Evolutionary conservation across 1,284 basidiomycete genomes (phyloP).

Genomic region (Ceratobasidium sp.): DNA sequence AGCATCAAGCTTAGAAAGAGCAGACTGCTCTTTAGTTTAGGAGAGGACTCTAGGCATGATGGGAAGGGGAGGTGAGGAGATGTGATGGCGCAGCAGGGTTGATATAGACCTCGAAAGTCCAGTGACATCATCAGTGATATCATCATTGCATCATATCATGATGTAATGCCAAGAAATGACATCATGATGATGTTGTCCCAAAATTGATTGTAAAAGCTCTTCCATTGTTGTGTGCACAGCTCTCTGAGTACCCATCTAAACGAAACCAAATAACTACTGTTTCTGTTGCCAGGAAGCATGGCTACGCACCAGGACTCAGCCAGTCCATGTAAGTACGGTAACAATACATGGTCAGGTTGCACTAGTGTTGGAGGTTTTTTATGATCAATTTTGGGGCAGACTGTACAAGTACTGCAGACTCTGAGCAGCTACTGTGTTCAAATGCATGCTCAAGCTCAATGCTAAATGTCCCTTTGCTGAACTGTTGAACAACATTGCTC

Average conservation of each 20-base stretch:
- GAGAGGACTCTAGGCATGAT: conserved; percentile 25
- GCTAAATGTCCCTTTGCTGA: too few relatives aligned
- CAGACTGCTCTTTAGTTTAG: background rate
- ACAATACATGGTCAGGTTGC: too few relatives aligned
- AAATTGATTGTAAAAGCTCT: background rate
- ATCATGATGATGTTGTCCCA: background rate
- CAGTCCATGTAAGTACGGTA: too few relatives aligned
- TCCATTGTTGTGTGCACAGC: background rate
- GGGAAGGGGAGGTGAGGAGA: background rate
- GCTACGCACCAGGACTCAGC: too few relatives aligned
- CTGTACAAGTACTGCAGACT: background rate
- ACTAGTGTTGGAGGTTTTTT: background rate
- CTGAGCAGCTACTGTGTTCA: too few relatives aligned
- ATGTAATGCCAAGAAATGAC: background rate
- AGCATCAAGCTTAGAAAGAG: conserved; percentile 20
- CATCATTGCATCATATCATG: background rate
- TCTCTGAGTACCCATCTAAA: background rate
- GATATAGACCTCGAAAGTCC: background rate
- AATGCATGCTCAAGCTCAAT: too few relatives aligned
- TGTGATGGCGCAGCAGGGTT: background rate
- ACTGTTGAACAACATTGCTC: too few relatives aligned
- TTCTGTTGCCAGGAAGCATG: background rate
- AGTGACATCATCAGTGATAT: background rate
- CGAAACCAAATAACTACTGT: background rate
- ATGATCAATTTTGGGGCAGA: background rate